Conservation (phyloP, 345 rosid species). For the Aurinia saxatilis region DNA sequence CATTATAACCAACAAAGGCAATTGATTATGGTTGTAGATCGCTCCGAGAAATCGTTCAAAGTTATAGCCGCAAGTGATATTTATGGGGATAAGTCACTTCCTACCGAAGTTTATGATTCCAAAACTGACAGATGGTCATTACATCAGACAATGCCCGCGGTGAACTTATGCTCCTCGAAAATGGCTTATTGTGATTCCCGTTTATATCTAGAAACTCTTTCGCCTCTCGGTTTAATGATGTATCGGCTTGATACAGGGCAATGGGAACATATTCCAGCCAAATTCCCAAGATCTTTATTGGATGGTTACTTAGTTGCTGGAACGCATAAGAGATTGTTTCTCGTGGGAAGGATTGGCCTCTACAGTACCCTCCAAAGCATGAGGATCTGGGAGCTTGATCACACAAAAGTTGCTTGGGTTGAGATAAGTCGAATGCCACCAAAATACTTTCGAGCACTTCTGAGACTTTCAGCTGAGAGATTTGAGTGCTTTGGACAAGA, state of each 20-base stretch:
- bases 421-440: slow-evolving; percentile 97
- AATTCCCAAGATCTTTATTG: slow-evolving; percentile 81
- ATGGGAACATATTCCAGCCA: slow-evolving; percentile 95
- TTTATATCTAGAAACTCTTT: slow-evolving; percentile 85
- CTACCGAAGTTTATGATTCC: slow-evolving; percentile 91
- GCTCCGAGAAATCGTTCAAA: slow-evolving; percentile 67
- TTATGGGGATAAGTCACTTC: slow-evolving; percentile 76
- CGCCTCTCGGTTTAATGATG: slow-evolving; percentile 95
- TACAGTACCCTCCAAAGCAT: slow-evolving; percentile 91
- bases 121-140: slow-evolving; percentile 64
- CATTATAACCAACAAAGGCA: slow-evolving; percentile 84
- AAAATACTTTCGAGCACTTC: slow-evolving; percentile 73
- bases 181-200: slow-evolving; percentile 93
- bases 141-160: slow-evolving; percentile 94
- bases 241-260: slow-evolving; percentile 66
- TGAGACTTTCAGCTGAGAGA: slow-evolving; percentile 91
- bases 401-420: slow-evolving; percentile 66
- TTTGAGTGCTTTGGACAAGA: slow-evolving; percentile 98
- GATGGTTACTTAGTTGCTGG: slow-evolving; percentile 98
- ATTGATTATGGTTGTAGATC: slow-evolving; percentile 79
- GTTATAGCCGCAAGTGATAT: slow-evolving; percentile 89
- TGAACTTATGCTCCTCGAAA: slow-evolving; percentile 88
- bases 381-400: slow-evolving; percentile 98
- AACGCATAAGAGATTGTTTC: slow-evolving; percentile 76
- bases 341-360: slow-evolving; percentile 92